Conservation (phyloP, 1,139 yeast genomes). For the Kurtzmaniella quercitrusa region DNA sequence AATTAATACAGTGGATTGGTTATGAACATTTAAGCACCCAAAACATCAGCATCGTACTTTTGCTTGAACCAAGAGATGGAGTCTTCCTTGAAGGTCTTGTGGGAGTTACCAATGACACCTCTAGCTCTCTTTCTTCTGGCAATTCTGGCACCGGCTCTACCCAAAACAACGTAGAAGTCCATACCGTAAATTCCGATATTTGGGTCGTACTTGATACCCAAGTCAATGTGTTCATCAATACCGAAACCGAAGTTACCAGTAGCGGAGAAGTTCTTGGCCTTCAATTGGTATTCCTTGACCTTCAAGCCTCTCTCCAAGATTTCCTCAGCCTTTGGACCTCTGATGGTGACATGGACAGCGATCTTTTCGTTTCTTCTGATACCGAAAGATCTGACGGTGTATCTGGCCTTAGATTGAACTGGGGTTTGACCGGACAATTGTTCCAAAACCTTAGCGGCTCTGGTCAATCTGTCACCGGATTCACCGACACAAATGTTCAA, state of each 20-base stretch:
- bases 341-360: slow-evolving; percentile 98
- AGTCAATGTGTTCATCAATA: slow-evolving; percentile 98
- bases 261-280: slow-evolving; percentile 88
- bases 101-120: slow-evolving; percentile 86
- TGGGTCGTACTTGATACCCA: slow-evolving; percentile 99
- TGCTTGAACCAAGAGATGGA: slow-evolving; percentile 99
- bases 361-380: slow-evolving; percentile 99
- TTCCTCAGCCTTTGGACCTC: slow-evolving; percentile 99
- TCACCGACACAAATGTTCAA: slow-evolving; percentile 99
- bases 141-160: slow-evolving; percentile 99
- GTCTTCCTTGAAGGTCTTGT: slow-evolving; percentile 91
- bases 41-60: slow-evolving; percentile 98
- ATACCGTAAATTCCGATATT: slow-evolving; percentile 99
- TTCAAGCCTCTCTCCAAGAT: slow-evolving; percentile 99
- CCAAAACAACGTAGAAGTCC: slow-evolving; percentile 99
- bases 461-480: slow-evolving; percentile 99
- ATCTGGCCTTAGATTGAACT: slow-evolving; percentile 99
- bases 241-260: slow-evolving; percentile 99
- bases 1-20: slow-evolving; percentile 1
- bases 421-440: slow-evolving; percentile 99
- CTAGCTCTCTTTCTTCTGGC: slow-evolving; percentile 98
- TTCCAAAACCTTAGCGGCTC: slow-evolving; percentile 99
- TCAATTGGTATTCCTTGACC: slow-evolving; percentile 99
- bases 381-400: slow-evolving; percentile 99
- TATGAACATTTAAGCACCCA: slow-evolving; percentile 46